A percentile compares a stretch with the other conserved stretches of the same genome.
phyloP scores from a whole-genome alignment of 2,329 filamentous ascomycete species.

The Xylariaceae sp. region DNA sequence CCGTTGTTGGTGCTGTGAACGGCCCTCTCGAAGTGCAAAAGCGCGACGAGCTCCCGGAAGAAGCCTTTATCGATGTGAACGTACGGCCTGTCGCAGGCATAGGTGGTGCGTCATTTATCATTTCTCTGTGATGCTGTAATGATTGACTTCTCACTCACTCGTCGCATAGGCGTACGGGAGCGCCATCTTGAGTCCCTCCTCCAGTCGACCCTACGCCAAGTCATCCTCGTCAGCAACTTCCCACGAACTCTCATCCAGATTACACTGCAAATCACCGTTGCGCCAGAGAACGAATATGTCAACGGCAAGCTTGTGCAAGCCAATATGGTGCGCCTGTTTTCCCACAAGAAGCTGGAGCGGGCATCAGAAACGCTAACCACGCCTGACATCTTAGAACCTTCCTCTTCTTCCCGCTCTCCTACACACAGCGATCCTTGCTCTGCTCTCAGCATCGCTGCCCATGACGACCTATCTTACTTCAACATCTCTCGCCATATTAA shows the following conservation, averaged over 20 bases:
- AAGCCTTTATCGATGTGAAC: constrained; percentile 84
- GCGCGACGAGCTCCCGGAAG: constrained; percentile 85
- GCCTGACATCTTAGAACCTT: constrained; percentile 53
- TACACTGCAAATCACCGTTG: constrained; percentile 67
- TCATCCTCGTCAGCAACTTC: constrained; percentile 69
- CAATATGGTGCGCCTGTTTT: constrained; percentile 47
- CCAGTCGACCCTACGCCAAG: constrained; percentile 64
- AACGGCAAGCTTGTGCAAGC: constrained; percentile 56
- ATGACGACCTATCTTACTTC: constrained; percentile 67
- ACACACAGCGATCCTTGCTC: constrained; percentile 69
- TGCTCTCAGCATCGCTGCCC: constrained; percentile 78
- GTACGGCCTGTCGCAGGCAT: constrained; percentile 80
- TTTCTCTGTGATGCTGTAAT: constrained; percentile 14
- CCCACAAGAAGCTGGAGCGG: not conserved
- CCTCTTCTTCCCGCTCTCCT: constrained; percentile 74
- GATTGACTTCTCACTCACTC: constrained; percentile 7
- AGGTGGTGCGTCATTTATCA: constrained; percentile 53
- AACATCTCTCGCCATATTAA: constrained; percentile 55
- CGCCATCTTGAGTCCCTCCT: constrained; percentile 76
- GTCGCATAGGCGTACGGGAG: constrained; percentile 57
- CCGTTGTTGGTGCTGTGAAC: constrained; percentile 80
- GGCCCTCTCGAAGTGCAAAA: constrained; percentile 86
- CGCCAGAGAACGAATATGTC: constrained; percentile 61
- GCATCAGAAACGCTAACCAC: constrained; percentile 20
- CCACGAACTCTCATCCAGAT: constrained; percentile 74